Evolutionary conservation across 768 basidiomycete species (phyloP).

Genomic region (Tricholoma sp.): DNA sequence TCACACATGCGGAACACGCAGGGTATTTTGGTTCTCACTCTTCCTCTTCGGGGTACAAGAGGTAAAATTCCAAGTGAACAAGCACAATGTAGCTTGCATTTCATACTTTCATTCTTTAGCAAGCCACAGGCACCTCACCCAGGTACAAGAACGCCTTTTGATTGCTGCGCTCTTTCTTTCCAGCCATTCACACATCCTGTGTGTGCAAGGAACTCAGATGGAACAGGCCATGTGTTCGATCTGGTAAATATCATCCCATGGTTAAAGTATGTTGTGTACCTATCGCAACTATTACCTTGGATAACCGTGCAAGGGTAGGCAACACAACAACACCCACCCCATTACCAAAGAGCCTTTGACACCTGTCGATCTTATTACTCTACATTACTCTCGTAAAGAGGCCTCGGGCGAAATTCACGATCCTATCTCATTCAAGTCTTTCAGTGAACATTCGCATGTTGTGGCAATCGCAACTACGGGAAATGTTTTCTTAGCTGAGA

Average conservation of each 20-base stretch:
- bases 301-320: slow-evolving; percentile 36
- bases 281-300: slow-evolving; percentile 1
- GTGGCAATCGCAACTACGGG: slow-evolving; percentile 87
- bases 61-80: slow-evolving; percentile 32
- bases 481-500: slow-evolving; percentile 91
- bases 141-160: slow-evolving; percentile 70
- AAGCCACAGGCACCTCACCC: slow-evolving; percentile 67
- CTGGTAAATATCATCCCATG: slow-evolving; percentile 91
- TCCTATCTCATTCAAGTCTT: slow-evolving; percentile 96
- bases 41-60: slow-evolving; percentile 67
- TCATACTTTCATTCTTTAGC: slow-evolving; percentile 28
- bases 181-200: slow-evolving; percentile 90
- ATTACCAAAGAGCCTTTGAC: slow-evolving; percentile 67
- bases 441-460: slow-evolving; percentile 94
- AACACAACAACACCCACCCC: slow-evolving; percentile 78
- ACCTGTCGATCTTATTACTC: slow-evolving; percentile 71
- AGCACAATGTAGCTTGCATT: neutral
- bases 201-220: slow-evolving; percentile 76
- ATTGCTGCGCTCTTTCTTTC: slow-evolving; percentile 88
- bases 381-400: slow-evolving; percentile 78
- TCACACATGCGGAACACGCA: slow-evolving; percentile 85
- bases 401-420: slow-evolving; percentile 87
- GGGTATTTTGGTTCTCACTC: slow-evolving; percentile 80
- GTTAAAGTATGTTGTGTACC: slow-evolving; percentile 67
- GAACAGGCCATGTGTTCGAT: slow-evolving; percentile 81